These are phyloP conservation scores for Astrothelium macrocarpum DNA, from an alignment of 495 filamentous ascomycete genomes.

Conservation along the genomic window DNA sequence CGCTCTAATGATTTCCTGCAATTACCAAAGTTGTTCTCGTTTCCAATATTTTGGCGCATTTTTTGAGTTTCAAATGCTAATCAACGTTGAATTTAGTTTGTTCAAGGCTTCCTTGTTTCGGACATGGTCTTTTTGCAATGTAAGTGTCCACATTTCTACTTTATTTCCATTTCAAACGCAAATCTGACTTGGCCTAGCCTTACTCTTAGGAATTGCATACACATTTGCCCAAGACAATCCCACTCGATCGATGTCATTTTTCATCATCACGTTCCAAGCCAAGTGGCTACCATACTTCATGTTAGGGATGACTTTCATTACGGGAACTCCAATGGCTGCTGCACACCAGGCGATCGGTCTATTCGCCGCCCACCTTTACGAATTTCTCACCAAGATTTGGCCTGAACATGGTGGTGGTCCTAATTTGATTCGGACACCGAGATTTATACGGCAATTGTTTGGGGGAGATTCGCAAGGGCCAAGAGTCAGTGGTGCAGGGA, in stretches of 20 bases:
- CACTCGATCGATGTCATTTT: slow-evolving; percentile 57
- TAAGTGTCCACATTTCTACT: no score
- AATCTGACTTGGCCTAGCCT: slow-evolving; percentile 36
- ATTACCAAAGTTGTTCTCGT: background rate
- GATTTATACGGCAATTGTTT: slow-evolving; percentile 54
- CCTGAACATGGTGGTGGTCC: slow-evolving; percentile 71
- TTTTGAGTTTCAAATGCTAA: slow-evolving; percentile 16
- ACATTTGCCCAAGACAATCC: slow-evolving; percentile 76
- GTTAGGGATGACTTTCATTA: slow-evolving; percentile 58
- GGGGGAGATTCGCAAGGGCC: slow-evolving; percentile 5
- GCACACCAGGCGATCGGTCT: slow-evolving; percentile 57
- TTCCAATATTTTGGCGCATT: background rate
- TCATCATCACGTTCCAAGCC: slow-evolving; percentile 66
- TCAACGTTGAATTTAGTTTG: slow-evolving; percentile 7
- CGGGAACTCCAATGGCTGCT: slow-evolving; percentile 37
- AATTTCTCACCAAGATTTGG: slow-evolving; percentile 75
- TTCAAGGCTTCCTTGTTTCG: slow-evolving; percentile 15
- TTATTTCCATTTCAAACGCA: slow-evolving; percentile 8
- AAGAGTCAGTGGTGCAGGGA: background rate
- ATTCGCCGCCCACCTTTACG: slow-evolving; percentile 71
- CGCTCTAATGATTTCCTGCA: background rate
- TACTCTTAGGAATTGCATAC: slow-evolving; percentile 70
- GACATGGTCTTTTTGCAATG: slow-evolving; percentile 19
- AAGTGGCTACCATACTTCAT: slow-evolving; percentile 68
- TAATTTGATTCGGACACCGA: slow-evolving; percentile 62